Base-by-base conservation (phyloP, 495 filamentous ascomycete genomes). In the Talaromyces liani region DNA sequence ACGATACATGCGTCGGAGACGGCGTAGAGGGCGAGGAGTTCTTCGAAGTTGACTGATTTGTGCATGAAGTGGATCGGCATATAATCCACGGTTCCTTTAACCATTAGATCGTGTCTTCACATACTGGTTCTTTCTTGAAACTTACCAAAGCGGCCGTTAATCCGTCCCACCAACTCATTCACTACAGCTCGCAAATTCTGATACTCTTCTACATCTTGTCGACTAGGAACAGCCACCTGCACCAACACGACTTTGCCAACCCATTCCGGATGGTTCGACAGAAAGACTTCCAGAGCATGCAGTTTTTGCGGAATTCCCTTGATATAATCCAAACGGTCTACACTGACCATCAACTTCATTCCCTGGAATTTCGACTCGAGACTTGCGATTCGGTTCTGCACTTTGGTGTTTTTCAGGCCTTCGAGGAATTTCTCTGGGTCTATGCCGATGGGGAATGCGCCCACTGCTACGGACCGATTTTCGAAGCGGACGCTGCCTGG, bases 21-120 rank as follows among this genome's bases (percentile, higher is more conserved):
- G 18, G 93, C 91, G 67, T 98, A 98, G 3, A 98, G 82, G 0
- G 93, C 93, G 58, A 94, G 90, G 20, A 98, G 84, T 74, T 98
- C 93, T 66, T 96, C 90, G 67, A 96, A 96, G 49, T 86, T 82
- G 71, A 97, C 91, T 4, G 90, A 93, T 72, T 97, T 93, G 79
- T 98, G 93, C 69, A 98, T 85, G 78, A 96, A 98, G 74, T 97
- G 94, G 68, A 98, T 97, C 0, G 93, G 93, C 88, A 93, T 95
- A 76, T 96, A 97, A 73, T 98, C 94, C 66, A 97, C 87, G 5
- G 91, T 96, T 68, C 92, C 86, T 87, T 41, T 45, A 6, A 58
- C 24, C 14, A 20, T 56, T 16, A 56, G 53, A 49, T 20, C 10
- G 6, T 49, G 2, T 22, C 58, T 76, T 64, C 75, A 68, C 7